phyloP scores from a whole-genome alignment of 139 green algal genomes.

The Prasinococcaceae sp. region DNA sequence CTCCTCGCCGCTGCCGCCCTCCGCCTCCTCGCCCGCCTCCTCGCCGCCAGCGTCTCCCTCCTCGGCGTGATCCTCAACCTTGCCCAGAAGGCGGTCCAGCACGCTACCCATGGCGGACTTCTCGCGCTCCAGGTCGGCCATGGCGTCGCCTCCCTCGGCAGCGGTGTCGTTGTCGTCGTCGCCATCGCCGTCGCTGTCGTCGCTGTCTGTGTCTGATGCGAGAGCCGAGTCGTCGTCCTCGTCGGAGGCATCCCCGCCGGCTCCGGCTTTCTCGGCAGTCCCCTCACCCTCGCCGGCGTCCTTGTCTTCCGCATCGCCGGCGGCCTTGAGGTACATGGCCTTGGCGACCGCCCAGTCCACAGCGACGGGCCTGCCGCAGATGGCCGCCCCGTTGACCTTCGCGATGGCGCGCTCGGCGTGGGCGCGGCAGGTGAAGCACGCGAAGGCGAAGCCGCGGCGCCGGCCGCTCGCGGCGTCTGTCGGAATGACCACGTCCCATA shows the following conservation, averaged over 20 bases:
- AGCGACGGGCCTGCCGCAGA: constrained; percentile 52
- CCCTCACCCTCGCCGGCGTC: too few relatives aligned
- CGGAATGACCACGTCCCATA: constrained; percentile 19
- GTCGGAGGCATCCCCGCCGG: not conserved
- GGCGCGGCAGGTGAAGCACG: constrained; percentile 49
- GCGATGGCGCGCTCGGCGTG: constrained; percentile 61
- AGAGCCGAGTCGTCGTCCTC: not conserved
- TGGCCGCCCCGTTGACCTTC: constrained; percentile 50
- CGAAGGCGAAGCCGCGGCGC: constrained; percentile 75
- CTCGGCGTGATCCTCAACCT: too few relatives aligned
- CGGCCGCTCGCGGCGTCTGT: constrained; percentile 1
- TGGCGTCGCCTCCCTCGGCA: too few relatives aligned
- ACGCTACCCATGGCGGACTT: too few relatives aligned
- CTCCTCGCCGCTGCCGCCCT: too few relatives aligned
- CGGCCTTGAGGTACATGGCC: constrained; percentile 32
- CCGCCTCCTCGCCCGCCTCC: too few relatives aligned
- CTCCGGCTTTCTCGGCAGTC: too few relatives aligned
- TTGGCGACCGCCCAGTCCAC: constrained; percentile 86
- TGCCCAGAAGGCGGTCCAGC: too few relatives aligned
- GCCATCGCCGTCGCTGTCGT: not conserved
- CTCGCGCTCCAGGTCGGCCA: too few relatives aligned
- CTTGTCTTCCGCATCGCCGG: too few relatives aligned
- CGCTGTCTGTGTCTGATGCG: not conserved
- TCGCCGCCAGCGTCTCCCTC: too few relatives aligned
- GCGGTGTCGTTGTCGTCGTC: constrained; percentile 2